Evolutionary conservation across 768 basidiomycete genomes (phyloP), one percentile per base, ranked within the genome.

Genomic region (Pleurotus cornucopiae): DNA sequence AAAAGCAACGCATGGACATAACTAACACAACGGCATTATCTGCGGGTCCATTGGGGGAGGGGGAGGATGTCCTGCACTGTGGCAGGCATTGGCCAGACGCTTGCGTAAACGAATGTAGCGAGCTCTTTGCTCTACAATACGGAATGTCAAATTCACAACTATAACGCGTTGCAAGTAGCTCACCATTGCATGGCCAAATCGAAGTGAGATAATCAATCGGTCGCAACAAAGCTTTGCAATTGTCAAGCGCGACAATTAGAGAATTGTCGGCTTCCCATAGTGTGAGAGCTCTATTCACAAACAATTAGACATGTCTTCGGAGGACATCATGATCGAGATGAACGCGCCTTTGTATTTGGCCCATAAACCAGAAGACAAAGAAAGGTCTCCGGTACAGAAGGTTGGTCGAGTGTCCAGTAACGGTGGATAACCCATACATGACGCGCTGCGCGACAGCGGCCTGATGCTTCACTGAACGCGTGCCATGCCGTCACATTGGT

Each of bases 341-440:
- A 67, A 52, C 53, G 23, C 56, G 81, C 84, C 82, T 77, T 64
- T 73, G 75, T 53, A 89, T 78, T 67, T 88, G 85, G 18, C 78
- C 77, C 84, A 87, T 85, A 64, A 89, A 88, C 86, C 86, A 89
- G 66, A 86, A 86, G 20, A 82, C 74, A 64, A 82, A 86, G 64
- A 85, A 86, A 7, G 88, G 88, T 55, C 86, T 71, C 13, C 78
- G 73, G 2, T 81, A 71, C 20, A 89, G 67, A 30, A 75, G 66
- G 57, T 81, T 77, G 40, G 65, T 72, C 21, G 73, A 64, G 58
- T 76, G 74, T 13, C 84, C 85, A 6, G 87, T 88, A 59, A 88
- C 76, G 2, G 78, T 76, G 54, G 80, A 76, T 44, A 89, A 70
- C 6, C 83, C 85, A 26, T 71, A 68, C 74, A 86, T 82, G 25